Percentiles rank a stretch among this genome's conserved stretches.
phyloP scores from a whole-genome alignment of 371 early-diverging fungal genomes.

The Mortierella sp. region DNA sequence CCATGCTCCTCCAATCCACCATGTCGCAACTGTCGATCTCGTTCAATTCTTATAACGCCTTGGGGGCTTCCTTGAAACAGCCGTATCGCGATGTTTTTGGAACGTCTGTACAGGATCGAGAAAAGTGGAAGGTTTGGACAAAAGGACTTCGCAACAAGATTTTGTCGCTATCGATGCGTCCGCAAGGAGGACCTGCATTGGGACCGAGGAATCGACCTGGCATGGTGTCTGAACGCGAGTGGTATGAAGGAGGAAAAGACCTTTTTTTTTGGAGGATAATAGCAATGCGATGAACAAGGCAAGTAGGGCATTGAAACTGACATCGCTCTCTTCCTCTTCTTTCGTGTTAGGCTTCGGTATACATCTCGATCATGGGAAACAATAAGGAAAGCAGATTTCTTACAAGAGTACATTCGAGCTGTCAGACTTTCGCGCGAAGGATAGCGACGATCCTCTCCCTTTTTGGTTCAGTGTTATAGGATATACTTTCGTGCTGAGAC shows the following conservation, averaged over 20 bases:
- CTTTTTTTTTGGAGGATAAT: too few species aligned
- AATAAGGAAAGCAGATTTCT: conserved; percentile 37
- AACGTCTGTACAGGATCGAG: conserved; percentile 28
- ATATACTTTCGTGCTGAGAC: too few species aligned
- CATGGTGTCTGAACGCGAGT: conserved; percentile 44
- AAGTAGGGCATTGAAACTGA: too few species aligned
- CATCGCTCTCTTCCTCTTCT: too few species aligned
- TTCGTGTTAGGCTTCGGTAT: conserved; percentile 49
- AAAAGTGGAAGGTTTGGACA: conserved; percentile 37
- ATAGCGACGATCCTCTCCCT: too few species aligned
- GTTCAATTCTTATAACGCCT: conserved; percentile 11
- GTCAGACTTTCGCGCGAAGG: conserved; percentile 35
- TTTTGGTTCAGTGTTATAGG: too few species aligned
- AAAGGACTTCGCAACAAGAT: conserved; percentile 42
- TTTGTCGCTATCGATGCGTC: conserved; percentile 44
- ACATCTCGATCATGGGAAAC: conserved; percentile 31
- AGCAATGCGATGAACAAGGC: too few species aligned
- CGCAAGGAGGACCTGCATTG: conserved; percentile 48
- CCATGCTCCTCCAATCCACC: neutral
- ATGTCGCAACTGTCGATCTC: conserved; percentile 23
- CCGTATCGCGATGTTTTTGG: conserved; percentile 28
- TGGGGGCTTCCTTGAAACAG: conserved; percentile 15
- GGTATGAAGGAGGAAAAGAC: conserved; percentile 38
- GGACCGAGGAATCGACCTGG: conserved; percentile 45
- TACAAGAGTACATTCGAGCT: conserved; percentile 31